A percentile compares a stretch with the other conserved stretches of the same genome.
Evolutionary conservation across 2,329 filamentous ascomycete genomes (phyloP).

Genomic region (Xylariaceae sp.): DNA sequence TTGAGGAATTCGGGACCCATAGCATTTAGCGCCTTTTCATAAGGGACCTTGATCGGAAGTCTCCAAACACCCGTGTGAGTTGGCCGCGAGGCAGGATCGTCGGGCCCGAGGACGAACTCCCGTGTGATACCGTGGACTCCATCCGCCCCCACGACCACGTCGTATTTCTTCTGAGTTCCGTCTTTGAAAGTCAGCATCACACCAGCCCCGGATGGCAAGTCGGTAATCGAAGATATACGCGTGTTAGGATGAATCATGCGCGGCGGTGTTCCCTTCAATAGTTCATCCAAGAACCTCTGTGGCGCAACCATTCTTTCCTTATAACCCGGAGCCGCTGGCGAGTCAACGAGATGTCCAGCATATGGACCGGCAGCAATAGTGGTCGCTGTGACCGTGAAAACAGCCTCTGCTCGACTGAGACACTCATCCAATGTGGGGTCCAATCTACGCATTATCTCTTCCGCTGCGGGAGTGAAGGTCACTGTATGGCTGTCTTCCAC

Average conservation of each 20-base stretch:
- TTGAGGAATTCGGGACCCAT: slow-evolving; percentile 29
- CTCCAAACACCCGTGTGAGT: slow-evolving; percentile 28
- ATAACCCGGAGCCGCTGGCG: slow-evolving; percentile 2
- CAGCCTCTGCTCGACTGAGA: slow-evolving; percentile 28
- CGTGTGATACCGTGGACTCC: slow-evolving; percentile 24
- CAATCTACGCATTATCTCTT: slow-evolving; percentile 24
- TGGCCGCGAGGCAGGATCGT: slow-evolving; percentile 21
- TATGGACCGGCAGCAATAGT: slow-evolving; percentile 23
- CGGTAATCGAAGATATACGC: slow-evolving; percentile 24
- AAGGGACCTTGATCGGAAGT: slow-evolving; percentile 26
- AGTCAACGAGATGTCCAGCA: slow-evolving; percentile 21
- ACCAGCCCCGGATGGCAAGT: slow-evolving; percentile 16
- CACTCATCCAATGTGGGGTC: slow-evolving; percentile 26
- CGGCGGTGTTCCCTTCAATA: slow-evolving; percentile 25
- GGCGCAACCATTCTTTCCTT: slow-evolving; percentile 25
- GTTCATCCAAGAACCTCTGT: slow-evolving; percentile 26
- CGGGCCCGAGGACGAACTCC: slow-evolving; percentile 24
- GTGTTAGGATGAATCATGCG: slow-evolving; percentile 27
- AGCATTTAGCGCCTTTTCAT: slow-evolving; percentile 23
- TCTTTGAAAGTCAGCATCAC: slow-evolving; percentile 26
- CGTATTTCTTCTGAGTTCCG: slow-evolving; percentile 29
- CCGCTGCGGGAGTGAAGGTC: slow-evolving; percentile 18
- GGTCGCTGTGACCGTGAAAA: slow-evolving; percentile 19
- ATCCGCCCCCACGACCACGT: slow-evolving; percentile 30
- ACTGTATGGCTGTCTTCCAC: slow-evolving; percentile 26